Evolutionary conservation across 2,329 filamentous ascomycete species (phyloP), one percentile per base, ranked within the genome.

Genomic region (Epichloe amarillans): DNA sequence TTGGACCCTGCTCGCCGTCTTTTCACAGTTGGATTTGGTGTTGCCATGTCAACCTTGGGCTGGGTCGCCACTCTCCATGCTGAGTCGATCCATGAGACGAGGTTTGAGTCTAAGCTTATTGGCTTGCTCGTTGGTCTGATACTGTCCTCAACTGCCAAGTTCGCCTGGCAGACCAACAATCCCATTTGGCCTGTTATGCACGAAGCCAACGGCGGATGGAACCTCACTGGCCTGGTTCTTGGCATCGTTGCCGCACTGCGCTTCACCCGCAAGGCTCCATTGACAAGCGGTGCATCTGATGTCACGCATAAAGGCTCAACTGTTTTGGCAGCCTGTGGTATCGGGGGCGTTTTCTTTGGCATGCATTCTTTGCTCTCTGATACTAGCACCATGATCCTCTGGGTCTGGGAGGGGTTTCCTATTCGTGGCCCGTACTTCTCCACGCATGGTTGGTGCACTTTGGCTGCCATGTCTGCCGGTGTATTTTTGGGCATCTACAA

Each of bases 331-430:
- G 86, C 83, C 10, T 68, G 93, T 46, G 88, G 93, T 53, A 68
- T 97, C 50, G 89, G 80, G 23, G 91, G 89, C 33, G 68, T 96
- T 7, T 76, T 96, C 62, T 98, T 98, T 61, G 87, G 79, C 5
- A 75, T 97, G 62, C 93, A 97, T 64, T 96, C 90, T 1, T 74
- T 98, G 10, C 77, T 98, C 11, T 96, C 93, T 0, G 93, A 98
- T 64, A 95, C 90, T 0, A 97, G 93, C 71, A 98, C 93, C 50
- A 97, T 98, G 89, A 96, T 97, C 52, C 76, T 90, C 15, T 98
- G 93, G 93, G 88, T 88, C 3, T 98, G 93, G 93, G 89, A 96
- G 59, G 93, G 93, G 6, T 98, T 86, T 61, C 93, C 93, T 14
- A 80, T 97, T 40, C 82, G 86, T 47, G 93, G 93, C 6, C 93